Percentiles rank a stretch among this genome's conserved stretches.
Conservation (phyloP, 2,329 filamentous ascomycete species). For the Grosmannia clavigera region DNA sequence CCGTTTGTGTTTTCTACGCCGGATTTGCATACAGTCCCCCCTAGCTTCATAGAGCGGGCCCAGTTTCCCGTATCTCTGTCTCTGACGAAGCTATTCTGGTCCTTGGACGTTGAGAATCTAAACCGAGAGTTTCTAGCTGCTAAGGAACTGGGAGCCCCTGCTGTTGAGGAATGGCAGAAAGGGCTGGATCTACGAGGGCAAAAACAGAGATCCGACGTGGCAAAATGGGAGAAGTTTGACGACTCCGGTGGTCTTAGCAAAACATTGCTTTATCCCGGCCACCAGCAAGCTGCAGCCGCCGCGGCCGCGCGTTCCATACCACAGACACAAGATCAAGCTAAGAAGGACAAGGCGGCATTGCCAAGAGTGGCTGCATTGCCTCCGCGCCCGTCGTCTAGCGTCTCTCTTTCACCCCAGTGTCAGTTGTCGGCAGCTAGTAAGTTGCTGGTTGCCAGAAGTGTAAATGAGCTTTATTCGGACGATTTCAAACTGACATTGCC, state of each 20-base stretch:
- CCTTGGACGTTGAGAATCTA: conserved; percentile 48
- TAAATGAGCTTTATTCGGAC: not conserved
- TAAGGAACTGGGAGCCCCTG: conserved; percentile 52
- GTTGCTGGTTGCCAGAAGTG: not conserved
- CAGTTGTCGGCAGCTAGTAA: not conserved
- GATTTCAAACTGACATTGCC: not conserved
- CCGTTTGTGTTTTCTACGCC: conserved; percentile 54
- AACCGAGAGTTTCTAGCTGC: conserved; percentile 50
- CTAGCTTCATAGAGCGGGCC: conserved; percentile 39
- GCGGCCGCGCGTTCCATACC: not conserved
- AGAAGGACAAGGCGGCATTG: not conserved
- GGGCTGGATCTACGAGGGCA: conserved; percentile 54
- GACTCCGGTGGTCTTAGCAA: conserved; percentile 27
- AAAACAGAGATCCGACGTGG: conserved; percentile 45
- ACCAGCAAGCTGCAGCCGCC: conserved; percentile 2
- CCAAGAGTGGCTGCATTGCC: not conserved
- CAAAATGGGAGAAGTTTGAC: conserved; percentile 68
- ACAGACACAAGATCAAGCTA: not conserved
- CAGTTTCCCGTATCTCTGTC: conserved; percentile 33
- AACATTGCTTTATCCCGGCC: conserved; percentile 16
- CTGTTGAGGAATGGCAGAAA: conserved; percentile 68
- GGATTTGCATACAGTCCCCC: conserved; percentile 46
- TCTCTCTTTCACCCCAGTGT: not conserved
- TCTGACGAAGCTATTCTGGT: conserved; percentile 55
- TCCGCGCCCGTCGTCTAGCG: not conserved